Evolutionary conservation across 2,329 filamentous ascomycete species (phyloP).

Genomic region (Cordyceps fumosorosea): DNA sequence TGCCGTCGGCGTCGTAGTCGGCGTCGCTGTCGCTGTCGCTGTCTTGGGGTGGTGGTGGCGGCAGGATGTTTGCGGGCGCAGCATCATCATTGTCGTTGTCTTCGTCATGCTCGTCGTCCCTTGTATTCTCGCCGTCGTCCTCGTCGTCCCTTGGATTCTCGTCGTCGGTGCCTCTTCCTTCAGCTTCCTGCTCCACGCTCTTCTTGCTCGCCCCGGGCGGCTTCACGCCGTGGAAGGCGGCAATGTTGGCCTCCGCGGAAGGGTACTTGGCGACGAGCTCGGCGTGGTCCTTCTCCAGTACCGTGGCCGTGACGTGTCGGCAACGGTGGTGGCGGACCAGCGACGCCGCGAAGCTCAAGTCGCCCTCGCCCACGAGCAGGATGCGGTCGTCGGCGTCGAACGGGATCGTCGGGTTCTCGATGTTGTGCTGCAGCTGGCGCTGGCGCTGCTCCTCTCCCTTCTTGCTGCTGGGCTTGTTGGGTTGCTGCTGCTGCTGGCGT

Average conservation of each 20-base stretch:
- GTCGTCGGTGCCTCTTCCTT: not conserved
- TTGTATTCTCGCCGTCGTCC: too few species aligned
- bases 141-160: too few species aligned
- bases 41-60: constrained; percentile 11
- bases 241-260: constrained; percentile 54
- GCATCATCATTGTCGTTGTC: too few species aligned
- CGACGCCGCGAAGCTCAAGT: constrained; percentile 69
- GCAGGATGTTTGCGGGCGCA: constrained; percentile 2
- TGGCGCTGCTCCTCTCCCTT: constrained; percentile 16
- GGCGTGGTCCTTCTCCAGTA: constrained; percentile 50
- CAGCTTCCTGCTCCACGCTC: not conserved
- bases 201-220: not conserved
- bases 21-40: constrained; percentile 15
- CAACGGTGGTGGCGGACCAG: constrained; percentile 61
- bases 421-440: constrained; percentile 21
- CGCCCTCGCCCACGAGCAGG: constrained; percentile 71
- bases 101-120: too few species aligned
- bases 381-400: constrained; percentile 62
- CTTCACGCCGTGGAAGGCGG: constrained; percentile 33
- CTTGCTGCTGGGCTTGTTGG: not conserved
- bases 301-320: constrained; percentile 61
- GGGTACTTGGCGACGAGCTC: constrained; percentile 69
- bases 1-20: constrained; percentile 16
- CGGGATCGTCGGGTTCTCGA: constrained; percentile 50
- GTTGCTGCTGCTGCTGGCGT: not conserved